These are phyloP conservation scores for Coleophoma eucalyptorum DNA, from an alignment of 2,329 filamentous ascomycete species.

Conservation along the genomic window DNA sequence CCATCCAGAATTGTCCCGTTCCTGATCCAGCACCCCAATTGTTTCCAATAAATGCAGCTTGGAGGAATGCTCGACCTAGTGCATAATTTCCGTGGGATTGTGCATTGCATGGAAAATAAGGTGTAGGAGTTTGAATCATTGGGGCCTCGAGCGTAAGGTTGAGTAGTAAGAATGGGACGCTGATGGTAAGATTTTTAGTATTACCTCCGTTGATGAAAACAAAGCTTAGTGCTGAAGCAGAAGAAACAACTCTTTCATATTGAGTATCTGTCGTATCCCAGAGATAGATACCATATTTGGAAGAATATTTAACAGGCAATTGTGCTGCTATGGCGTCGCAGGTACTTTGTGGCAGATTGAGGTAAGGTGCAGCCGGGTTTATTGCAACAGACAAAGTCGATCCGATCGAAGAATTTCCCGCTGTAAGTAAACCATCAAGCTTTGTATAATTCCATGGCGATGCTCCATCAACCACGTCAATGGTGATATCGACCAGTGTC, in stretches of 20 bases:
- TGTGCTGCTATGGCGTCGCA: conserved; percentile 26
- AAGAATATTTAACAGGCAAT: conserved; percentile 26
- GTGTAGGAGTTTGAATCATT: conserved; percentile 3
- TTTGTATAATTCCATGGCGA: not conserved
- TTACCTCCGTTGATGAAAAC: conserved; percentile 20
- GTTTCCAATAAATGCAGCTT: conserved; percentile 30
- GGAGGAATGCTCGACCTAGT: conserved; percentile 33
- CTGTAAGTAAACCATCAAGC: not conserved
- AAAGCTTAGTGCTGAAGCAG: conserved; percentile 30
- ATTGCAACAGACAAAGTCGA: not conserved
- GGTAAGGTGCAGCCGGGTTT: not conserved
- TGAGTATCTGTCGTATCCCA: conserved; percentile 23
- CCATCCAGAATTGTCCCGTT: conserved; percentile 19
- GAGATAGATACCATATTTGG: conserved; percentile 23
- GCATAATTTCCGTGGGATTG: conserved; percentile 4
- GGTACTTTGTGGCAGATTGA: not conserved
- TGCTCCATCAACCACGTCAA: not conserved
- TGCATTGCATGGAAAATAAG: conserved; percentile 16
- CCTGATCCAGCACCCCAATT: conserved; percentile 19
- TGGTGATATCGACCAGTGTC: conserved; percentile 1
- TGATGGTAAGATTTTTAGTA: conserved; percentile 25
- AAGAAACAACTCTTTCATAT: conserved; percentile 26
- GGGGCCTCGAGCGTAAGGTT: conserved; percentile 14
- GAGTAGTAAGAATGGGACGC: conserved; percentile 13
- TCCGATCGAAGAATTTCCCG: conserved; percentile 1